Conservation (phyloP, 306 rosid species). For the Trifolium subterraneum region DNA sequence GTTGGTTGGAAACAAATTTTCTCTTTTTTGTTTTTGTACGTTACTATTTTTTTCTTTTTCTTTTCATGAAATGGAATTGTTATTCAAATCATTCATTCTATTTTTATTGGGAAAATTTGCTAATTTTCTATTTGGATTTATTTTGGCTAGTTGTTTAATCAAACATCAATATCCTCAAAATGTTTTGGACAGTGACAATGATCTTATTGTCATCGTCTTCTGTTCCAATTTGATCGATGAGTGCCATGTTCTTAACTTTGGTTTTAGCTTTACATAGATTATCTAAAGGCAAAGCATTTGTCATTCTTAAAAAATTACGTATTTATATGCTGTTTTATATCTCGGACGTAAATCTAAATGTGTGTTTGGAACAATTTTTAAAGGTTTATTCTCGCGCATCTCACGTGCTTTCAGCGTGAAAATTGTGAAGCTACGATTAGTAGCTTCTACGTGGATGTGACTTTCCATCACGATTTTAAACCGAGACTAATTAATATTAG, state of each 20-base stretch:
- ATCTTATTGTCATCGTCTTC: conserved; percentile 20
- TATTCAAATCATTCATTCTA: background rate
- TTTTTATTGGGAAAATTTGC: background rate
- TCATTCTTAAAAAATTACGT: background rate
- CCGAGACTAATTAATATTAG: too few species aligned
- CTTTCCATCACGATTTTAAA: too few species aligned
- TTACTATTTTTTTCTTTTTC: too few species aligned
- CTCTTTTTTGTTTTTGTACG: background rate
- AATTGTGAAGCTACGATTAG: too few species aligned
- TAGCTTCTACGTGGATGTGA: too few species aligned
- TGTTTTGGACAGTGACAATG: background rate
- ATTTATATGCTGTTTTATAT: background rate
- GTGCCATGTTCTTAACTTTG: conserved; percentile 29
- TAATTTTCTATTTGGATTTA: conserved; percentile 14
- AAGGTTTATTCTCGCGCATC: too few species aligned
- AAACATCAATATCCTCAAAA: conserved; percentile 8
- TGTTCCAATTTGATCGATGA: conserved; percentile 22
- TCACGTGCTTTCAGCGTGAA: too few species aligned
- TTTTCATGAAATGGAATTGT: background rate
- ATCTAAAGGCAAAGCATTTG: conserved; percentile 5
- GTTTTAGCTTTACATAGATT: conserved; percentile 16
- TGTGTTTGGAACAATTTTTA: too few species aligned
- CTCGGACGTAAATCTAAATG: background rate
- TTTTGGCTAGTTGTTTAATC: conserved; percentile 23
- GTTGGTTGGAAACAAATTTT: too few species aligned